A percentile compares a stretch with the other conserved stretches of the same genome.
phyloP scores from a whole-genome alignment of 2,329 filamentous ascomycete genomes.

The Balansia obtecta region DNA sequence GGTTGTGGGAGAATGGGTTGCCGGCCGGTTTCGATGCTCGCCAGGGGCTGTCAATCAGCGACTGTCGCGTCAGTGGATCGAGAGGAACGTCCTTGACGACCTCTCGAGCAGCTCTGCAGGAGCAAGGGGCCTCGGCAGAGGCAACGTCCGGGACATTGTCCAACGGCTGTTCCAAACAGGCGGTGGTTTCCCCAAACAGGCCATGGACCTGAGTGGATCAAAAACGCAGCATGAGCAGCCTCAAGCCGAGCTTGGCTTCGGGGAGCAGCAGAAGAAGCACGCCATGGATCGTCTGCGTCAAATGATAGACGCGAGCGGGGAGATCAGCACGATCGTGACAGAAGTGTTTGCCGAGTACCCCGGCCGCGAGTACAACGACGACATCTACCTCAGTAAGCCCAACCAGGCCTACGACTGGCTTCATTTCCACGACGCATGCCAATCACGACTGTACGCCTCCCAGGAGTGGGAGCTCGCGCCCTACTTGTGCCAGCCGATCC shows the following conservation, averaged over 20 bases:
- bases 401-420: constrained; percentile 87
- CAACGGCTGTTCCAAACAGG: constrained; percentile 68
- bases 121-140: constrained; percentile 58
- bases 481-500: constrained; percentile 74
- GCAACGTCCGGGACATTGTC: constrained; percentile 62
- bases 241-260: constrained; percentile 52
- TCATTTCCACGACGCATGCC: constrained; percentile 79
- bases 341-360: constrained; percentile 84
- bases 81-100: constrained; percentile 56
- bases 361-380: constrained; percentile 81
- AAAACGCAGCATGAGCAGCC: constrained; percentile 41
- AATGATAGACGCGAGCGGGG: constrained; percentile 69
- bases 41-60: constrained; percentile 26
- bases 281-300: constrained; percentile 60
- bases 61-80: constrained; percentile 66
- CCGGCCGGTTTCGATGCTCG: constrained; percentile 50
- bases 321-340: constrained; percentile 64
- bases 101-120: constrained; percentile 59
- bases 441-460: constrained; percentile 62
- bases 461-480: constrained; percentile 89
- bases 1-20: constrained; percentile 82
- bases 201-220: constrained; percentile 25
- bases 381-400: constrained; percentile 81
- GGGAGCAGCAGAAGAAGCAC: constrained; percentile 59
- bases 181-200: constrained; percentile 58